phyloP scores from a whole-genome alignment of 2,329 filamentous ascomycete genomes.

The Polytolypa hystricis region DNA sequence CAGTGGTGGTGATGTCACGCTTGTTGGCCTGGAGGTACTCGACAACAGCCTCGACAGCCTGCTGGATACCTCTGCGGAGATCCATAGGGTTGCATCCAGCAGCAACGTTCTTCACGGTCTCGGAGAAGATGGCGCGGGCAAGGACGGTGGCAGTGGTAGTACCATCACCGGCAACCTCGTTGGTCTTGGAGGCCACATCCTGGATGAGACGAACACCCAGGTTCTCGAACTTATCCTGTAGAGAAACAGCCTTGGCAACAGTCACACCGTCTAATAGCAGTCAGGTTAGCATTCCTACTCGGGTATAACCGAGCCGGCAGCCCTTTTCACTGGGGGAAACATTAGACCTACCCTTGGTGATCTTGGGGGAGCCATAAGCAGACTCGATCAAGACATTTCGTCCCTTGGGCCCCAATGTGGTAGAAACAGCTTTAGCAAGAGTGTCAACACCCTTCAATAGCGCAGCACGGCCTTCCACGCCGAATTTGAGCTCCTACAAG shows the following conservation, averaged over 20 bases:
- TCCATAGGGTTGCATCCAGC: slow-evolving; percentile 99
- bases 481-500: slow-evolving; percentile 86
- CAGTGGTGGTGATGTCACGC: slow-evolving; percentile 94
- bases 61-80: slow-evolving; percentile 90
- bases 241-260: slow-evolving; percentile 75
- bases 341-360: slow-evolving; percentile 74
- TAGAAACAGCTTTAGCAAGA: slow-evolving; percentile 88
- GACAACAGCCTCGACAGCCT: slow-evolving; percentile 88
- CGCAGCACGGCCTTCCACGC: slow-evolving; percentile 81
- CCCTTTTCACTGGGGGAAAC: neutral
- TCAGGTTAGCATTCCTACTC: neutral
- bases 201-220: slow-evolving; percentile 92
- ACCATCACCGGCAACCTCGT: slow-evolving; percentile 96
- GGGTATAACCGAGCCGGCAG: neutral
- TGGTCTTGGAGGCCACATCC: slow-evolving; percentile 98
- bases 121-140: slow-evolving; percentile 95
- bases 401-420: slow-evolving; percentile 94
- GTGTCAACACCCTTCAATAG: slow-evolving; percentile 93
- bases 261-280: slow-evolving; percentile 64
- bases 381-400: slow-evolving; percentile 98
- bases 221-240: slow-evolving; percentile 99
- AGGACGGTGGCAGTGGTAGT: slow-evolving; percentile 97
- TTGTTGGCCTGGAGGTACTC: slow-evolving; percentile 92
- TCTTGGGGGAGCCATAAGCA: slow-evolving; percentile 97
- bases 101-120: slow-evolving; percentile 99